Base-by-base conservation (phyloP, 2,329 filamentous ascomycete genomes). In the Chalaropsis thielavioides region DNA sequence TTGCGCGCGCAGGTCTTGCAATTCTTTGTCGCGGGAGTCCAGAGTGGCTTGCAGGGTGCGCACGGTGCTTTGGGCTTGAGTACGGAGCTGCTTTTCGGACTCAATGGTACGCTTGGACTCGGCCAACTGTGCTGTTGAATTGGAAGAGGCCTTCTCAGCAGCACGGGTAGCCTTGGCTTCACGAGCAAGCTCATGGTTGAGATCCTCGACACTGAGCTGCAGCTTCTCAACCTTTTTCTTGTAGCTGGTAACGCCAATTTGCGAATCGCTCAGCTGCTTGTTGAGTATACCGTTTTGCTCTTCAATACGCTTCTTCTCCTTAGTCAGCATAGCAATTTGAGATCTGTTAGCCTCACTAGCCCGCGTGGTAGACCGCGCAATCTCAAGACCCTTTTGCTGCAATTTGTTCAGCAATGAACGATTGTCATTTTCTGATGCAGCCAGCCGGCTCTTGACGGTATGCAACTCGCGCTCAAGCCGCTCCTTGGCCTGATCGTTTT, bases 201-300 rank as follows among this genome's bases (percentile, higher is more conserved):
- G 79, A 73, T 99, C 92, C 73, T 99, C 92, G 8, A 97, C 76
- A 71, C 83, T 91, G 51, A 97, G 81, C 62, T 91, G 84, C 35
- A 97, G 80, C 75, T 96, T 96, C 75, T 97, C 92, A 63, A 94
- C 88, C 74, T 94, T 90, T 78, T 97, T 97, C 73, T 96, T 91
- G 7, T 96, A 77, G 0, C 89, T 88, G 0, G 88, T 88, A 69
- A 95, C 85, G 4, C 85, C 85, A 27, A 96, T 75, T 70, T 96
- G 92, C 5, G 89, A 81, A 69, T 96, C 92, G 65, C 88, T 90
- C 13, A 96, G 80, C 72, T 96, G 90, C 70, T 90, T 89, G 72
- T 88, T 84, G 17, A 96, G 80, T 69, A 87, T 88, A 73, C 83
- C 82, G 71, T 88, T 91, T 63, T 92, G 87, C 69, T 96, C 91